A percentile compares a stretch with the other conserved stretches of the same genome.
These are phyloP conservation scores for Talaromyces ruber DNA, from an alignment of 495 filamentous ascomycete genomes.

Conservation along the genomic window DNA sequence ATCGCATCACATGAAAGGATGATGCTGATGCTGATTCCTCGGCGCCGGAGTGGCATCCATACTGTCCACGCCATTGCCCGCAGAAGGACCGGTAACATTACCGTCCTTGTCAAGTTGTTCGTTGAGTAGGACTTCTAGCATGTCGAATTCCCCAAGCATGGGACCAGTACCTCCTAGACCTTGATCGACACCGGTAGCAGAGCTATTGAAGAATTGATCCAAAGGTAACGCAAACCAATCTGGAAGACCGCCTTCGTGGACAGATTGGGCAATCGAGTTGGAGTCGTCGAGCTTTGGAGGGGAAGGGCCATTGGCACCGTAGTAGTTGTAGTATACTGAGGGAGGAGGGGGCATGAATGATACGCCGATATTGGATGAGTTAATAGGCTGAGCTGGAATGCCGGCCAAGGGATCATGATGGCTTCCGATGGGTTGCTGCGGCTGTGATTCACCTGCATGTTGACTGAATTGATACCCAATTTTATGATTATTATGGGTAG, in stretches of 20 bases:
- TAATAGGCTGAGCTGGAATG: constrained; percentile 40
- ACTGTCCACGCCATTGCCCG: background rate
- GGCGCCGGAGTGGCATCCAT: background rate
- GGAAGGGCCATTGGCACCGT: constrained; percentile 28
- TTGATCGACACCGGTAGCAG: constrained; percentile 37
- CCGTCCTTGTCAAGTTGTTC: constrained; percentile 35
- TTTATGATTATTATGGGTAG: constrained; percentile 10
- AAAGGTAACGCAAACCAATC: constrained; percentile 41
- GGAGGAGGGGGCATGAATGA: constrained; percentile 43
- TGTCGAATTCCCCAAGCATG: constrained; percentile 41
- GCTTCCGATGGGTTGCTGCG: constrained; percentile 19
- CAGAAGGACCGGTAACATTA: background rate
- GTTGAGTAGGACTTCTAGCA: constrained; percentile 39
- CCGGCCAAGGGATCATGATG: constrained; percentile 35
- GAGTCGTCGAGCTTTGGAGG: constrained; percentile 20
- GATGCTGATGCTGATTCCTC: background rate
- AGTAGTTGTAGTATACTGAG: constrained; percentile 40
- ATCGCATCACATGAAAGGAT: background rate
- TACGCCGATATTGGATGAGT: constrained; percentile 37
- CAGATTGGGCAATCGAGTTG: constrained; percentile 12
- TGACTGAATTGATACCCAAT: constrained; percentile 3
- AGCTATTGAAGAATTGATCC: constrained; percentile 46
- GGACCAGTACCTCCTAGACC: constrained; percentile 38
- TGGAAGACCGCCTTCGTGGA: constrained; percentile 17
- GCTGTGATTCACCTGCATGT: constrained; percentile 7